These are phyloP conservation scores for Zychaea mexicana DNA, from an alignment of 371 early-diverging fungal genomes.

Conservation along the genomic window DNA sequence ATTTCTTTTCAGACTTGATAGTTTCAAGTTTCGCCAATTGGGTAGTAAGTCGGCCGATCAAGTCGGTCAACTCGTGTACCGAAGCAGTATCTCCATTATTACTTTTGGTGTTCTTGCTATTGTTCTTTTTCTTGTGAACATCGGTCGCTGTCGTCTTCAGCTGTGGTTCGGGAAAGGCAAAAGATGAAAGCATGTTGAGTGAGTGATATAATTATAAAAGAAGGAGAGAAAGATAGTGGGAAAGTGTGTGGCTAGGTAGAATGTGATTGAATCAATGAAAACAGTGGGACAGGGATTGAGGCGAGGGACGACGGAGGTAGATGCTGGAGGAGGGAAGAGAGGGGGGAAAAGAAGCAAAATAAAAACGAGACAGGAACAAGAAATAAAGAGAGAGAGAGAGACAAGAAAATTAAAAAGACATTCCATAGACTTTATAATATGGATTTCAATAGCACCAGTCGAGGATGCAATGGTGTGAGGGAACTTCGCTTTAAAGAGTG, in stretches of 20 bases:
- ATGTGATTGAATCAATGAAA: no score
- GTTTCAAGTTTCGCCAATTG: conserved; percentile 29
- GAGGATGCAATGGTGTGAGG: conserved; percentile 5
- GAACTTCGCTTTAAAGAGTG: neutral
- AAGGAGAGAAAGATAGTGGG: neutral
- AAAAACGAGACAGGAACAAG: neutral
- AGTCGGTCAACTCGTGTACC: neutral
- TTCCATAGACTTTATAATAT: conserved; percentile 2
- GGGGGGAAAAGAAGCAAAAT: neutral
- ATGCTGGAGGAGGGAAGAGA: no score
- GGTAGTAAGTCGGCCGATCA: conserved; percentile 25
- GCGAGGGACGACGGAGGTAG: neutral
- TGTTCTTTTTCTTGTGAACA: neutral
- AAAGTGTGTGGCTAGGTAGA: no score
- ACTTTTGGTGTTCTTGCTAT: neutral
- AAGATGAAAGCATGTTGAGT: conserved; percentile 12
- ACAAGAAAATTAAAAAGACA: neutral
- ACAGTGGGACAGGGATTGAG: neutral
- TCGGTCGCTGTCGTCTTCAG: neutral
- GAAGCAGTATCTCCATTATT: neutral
- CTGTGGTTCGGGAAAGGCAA: conserved; percentile 14
- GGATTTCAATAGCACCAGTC: conserved; percentile 10
- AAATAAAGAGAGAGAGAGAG: neutral
- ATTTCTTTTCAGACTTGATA: neutral
- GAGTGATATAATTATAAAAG: neutral